phyloP scores from a whole-genome alignment of 1,284 basidiomycete genomes.

The Malassezia obtusa region DNA sequence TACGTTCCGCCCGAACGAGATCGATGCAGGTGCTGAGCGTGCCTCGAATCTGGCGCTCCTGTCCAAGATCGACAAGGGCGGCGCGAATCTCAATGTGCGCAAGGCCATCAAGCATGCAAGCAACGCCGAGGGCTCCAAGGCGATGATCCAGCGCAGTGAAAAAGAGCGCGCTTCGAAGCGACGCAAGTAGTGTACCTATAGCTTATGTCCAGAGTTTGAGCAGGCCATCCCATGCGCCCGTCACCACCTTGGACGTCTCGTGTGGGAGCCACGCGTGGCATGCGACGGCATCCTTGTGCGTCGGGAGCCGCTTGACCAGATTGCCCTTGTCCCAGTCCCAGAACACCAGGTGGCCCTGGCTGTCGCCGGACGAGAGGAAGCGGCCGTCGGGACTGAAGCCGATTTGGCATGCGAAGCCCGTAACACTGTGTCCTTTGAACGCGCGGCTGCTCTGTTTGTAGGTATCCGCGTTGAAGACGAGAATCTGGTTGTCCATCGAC shows the following conservation, averaged over 20 bases:
- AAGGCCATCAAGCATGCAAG: conserved; percentile 20
- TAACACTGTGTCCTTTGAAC: conserved; percentile 89
- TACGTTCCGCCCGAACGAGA: conserved; percentile 78
- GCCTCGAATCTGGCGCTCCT: conserved; percentile 65
- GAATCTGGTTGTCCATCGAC: conserved; percentile 93
- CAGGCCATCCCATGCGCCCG: conserved; percentile 90
- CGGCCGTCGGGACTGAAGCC: conserved; percentile 96
- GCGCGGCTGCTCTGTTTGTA: conserved; percentile 98
- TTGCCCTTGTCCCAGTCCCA: conserved; percentile 99
- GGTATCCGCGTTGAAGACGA: conserved; percentile 83
- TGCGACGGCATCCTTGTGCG: conserved; percentile 89
- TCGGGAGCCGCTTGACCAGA: conserved; percentile 76
- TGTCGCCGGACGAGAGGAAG: conserved; percentile 92
- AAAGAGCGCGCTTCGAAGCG: conserved; percentile 10
- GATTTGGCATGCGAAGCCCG: conserved; percentile 91
- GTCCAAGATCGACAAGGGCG: conserved; percentile 61
- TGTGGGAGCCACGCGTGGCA: conserved; percentile 96
- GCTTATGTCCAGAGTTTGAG: conserved; percentile 72
- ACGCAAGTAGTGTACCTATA: conserved; percentile 18
- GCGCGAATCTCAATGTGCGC: conserved; percentile 29
- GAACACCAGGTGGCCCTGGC: conserved; percentile 86
- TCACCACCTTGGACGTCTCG: conserved; percentile 80
- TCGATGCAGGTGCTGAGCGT: conserved; percentile 60
- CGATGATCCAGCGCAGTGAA: conserved; percentile 6
- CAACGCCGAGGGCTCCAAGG: conserved; percentile 15